phyloP scores from a whole-genome alignment of 2,329 filamentous ascomycete species.

The Beauveria sp. region DNA sequence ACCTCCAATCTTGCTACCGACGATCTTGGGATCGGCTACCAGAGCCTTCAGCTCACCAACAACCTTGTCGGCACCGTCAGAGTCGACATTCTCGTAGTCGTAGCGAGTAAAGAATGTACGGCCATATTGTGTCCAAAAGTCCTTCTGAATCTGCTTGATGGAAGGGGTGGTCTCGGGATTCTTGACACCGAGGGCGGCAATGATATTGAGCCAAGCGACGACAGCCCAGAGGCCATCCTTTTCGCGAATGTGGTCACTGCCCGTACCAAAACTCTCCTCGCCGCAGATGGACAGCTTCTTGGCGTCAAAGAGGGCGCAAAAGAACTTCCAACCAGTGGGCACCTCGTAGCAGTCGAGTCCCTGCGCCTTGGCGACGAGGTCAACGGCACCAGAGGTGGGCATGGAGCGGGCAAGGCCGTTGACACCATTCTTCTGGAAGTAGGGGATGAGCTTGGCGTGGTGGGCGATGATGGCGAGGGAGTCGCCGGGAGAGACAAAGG shows the following conservation, averaged over 20 bases:
- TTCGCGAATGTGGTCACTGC: slow-evolving; percentile 97
- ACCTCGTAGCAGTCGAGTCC: slow-evolving; percentile 91
- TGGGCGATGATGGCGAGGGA: slow-evolving; percentile 97
- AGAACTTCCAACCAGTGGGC: slow-evolving; percentile 98
- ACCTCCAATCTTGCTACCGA: slow-evolving; percentile 75
- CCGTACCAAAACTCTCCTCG: slow-evolving; percentile 96
- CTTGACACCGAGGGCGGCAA: slow-evolving; percentile 83
- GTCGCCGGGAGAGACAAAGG: slow-evolving; percentile 95
- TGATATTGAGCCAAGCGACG: slow-evolving; percentile 97
- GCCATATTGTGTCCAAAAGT: slow-evolving; percentile 95
- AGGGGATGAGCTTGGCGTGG: slow-evolving; percentile 91
- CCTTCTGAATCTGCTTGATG: slow-evolving; percentile 91
- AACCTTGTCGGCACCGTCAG: slow-evolving; percentile 83
- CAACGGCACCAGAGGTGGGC: slow-evolving; percentile 93
- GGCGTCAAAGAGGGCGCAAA: slow-evolving; percentile 90
- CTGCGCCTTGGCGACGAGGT: slow-evolving; percentile 92
- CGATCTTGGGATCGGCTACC: slow-evolving; percentile 65
- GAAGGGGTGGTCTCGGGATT: slow-evolving; percentile 74
- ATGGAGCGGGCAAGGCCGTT: slow-evolving; percentile 94
- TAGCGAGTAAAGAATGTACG: slow-evolving; percentile 99
- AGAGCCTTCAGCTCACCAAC: slow-evolving; percentile 73
- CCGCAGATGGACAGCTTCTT: slow-evolving; percentile 97
- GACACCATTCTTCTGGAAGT: slow-evolving; percentile 96
- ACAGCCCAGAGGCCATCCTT: slow-evolving; percentile 98
- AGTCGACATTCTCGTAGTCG: slow-evolving; percentile 94